Conservation (phyloP, 2,329 filamentous ascomycete species). For the Colletotrichum paranaense region DNA sequence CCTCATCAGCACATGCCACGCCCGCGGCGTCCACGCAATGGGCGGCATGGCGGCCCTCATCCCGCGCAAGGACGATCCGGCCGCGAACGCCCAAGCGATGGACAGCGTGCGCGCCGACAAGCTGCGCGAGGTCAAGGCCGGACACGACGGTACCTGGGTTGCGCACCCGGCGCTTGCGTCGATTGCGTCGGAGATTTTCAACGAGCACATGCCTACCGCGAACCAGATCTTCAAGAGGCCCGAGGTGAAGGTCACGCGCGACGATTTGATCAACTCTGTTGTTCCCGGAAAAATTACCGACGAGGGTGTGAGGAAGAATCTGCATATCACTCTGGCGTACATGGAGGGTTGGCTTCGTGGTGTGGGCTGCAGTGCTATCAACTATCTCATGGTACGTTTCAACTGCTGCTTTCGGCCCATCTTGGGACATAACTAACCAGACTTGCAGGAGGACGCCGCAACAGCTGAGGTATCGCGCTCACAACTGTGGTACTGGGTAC, state of each 20-base stretch:
- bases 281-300: slow-evolving; percentile 87
- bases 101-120: slow-evolving; percentile 87
- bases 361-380: slow-evolving; percentile 91
- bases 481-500: slow-evolving; percentile 91
- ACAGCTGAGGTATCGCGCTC: slow-evolving; percentile 88
- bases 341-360: slow-evolving; percentile 95
- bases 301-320: slow-evolving; percentile 89
- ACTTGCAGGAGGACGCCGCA: slow-evolving; percentile 77
- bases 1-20: slow-evolving; percentile 92
- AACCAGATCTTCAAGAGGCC: slow-evolving; percentile 88
- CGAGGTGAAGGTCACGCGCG: slow-evolving; percentile 80
- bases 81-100: slow-evolving; percentile 88
- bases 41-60: slow-evolving; percentile 94
- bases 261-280: slow-evolving; percentile 92
- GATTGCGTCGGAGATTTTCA: slow-evolving; percentile 88
- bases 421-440: background rate
- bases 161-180: slow-evolving; percentile 86
- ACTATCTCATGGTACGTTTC: slow-evolving; percentile 76
- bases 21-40: slow-evolving; percentile 90
- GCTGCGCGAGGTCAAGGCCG: slow-evolving; percentile 86
- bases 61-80: slow-evolving; percentile 88
- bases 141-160: slow-evolving; percentile 91
- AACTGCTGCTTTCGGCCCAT: background rate
- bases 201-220: slow-evolving; percentile 92
- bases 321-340: slow-evolving; percentile 88